Evolutionary conservation across 495 filamentous ascomycete genomes (phyloP).

Genomic region (Hyaloscypha bicolor): DNA sequence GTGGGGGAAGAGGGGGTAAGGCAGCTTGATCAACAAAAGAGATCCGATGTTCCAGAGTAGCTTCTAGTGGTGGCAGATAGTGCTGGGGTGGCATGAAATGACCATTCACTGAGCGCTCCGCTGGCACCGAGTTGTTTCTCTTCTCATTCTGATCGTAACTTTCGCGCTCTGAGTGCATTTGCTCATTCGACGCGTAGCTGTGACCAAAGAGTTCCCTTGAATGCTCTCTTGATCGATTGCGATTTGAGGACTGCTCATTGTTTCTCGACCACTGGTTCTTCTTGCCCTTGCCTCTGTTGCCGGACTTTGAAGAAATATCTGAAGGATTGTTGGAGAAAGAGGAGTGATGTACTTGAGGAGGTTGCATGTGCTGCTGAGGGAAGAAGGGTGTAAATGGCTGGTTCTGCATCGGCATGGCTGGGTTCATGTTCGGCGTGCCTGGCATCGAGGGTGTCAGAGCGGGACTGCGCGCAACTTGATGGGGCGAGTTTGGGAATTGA

Average conservation of each 20-base stretch:
- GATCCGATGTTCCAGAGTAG: conserved; percentile 14
- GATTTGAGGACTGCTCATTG: conserved; percentile 46
- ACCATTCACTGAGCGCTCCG: conserved; percentile 16
- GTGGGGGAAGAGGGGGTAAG: conserved; percentile 11
- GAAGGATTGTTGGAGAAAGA: conserved; percentile 43
- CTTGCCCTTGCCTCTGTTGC: conserved; percentile 38
- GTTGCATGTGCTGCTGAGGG: conserved; percentile 55
- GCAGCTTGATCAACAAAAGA: conserved; percentile 11
- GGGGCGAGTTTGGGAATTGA: conserved; percentile 66
- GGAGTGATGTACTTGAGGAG: conserved; percentile 70
- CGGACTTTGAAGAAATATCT: conserved; percentile 21
- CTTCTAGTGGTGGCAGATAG: conserved; percentile 10
- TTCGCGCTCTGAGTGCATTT: conserved; percentile 21
- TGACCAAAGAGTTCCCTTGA: conserved; percentile 34
- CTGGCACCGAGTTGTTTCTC: conserved; percentile 11
- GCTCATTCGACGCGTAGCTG: conserved; percentile 31
- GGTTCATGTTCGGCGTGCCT: conserved; percentile 68
- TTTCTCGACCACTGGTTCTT: conserved; percentile 47
- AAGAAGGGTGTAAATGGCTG: conserved; percentile 62
- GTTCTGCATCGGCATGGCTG: conserved; percentile 54
- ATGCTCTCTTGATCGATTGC: conserved; percentile 28
- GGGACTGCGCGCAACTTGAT: conserved; percentile 70
- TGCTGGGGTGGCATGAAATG: conserved; percentile 20
- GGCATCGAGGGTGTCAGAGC: conserved; percentile 68
- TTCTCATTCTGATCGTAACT: conserved; percentile 17